Evolutionary conservation across 2,329 filamentous ascomycete species (phyloP).

Genomic region (Colletotrichum endophyticum): DNA sequence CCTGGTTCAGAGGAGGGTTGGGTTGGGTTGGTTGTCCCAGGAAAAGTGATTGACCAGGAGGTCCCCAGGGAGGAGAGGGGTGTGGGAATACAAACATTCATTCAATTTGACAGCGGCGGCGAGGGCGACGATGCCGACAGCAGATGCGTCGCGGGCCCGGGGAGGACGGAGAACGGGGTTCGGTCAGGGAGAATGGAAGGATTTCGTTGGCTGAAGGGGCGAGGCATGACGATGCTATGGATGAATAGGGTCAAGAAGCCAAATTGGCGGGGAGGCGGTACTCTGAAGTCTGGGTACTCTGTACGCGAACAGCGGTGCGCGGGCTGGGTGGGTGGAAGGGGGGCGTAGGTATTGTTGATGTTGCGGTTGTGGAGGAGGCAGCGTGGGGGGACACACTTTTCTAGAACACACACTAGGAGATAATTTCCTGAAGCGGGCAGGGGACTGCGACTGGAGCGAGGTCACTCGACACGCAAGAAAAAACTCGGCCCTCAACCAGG

Average conservation of each 20-base stretch:
- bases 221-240: conserved; percentile 15
- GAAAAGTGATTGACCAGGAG: neutral
- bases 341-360: neutral
- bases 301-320: neutral
- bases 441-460: neutral
- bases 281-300: neutral
- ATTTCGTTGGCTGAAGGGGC: neutral
- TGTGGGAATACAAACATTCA: neutral
- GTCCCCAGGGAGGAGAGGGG: neutral
- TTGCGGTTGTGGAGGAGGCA: neutral
- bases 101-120: neutral
- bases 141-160: conserved; percentile 8
- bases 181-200: conserved; percentile 1
- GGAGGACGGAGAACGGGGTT: conserved; percentile 14
- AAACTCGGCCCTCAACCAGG: neutral
- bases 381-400: conserved; percentile 19
- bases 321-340: neutral
- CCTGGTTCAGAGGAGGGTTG: neutral
- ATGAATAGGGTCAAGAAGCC: conserved; percentile 3
- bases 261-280: conserved; percentile 11
- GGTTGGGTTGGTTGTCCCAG: neutral
- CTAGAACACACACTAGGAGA: conserved; percentile 20
- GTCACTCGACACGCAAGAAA: conserved; percentile 15
- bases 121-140: conserved; percentile 1
- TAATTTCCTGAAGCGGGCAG: conserved; percentile 19